Evolutionary conservation across 2,329 filamentous ascomycete genomes (phyloP).

Genomic region (Hymenoscyphus repandus): DNA sequence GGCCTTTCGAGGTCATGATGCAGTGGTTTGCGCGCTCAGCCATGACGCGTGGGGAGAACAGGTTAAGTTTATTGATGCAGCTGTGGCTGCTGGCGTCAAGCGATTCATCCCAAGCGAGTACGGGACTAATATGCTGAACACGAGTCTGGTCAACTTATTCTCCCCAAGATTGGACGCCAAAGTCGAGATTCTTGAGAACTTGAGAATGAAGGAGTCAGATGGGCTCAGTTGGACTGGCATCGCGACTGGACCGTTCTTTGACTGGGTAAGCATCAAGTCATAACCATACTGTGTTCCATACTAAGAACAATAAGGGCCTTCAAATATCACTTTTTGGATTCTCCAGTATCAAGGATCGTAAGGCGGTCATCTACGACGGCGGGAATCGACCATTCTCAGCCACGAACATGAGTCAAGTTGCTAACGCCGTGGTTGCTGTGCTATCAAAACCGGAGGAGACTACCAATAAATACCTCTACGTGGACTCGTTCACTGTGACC

Average conservation of each 20-base stretch:
- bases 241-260: too few relatives aligned
- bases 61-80: slow-evolving; percentile 34
- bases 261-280: slow-evolving; percentile 23
- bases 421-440: slow-evolving; percentile 38
- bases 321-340: slow-evolving; percentile 21
- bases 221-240: too few relatives aligned
- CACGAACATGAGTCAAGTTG: slow-evolving; percentile 42
- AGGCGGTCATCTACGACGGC: slow-evolving; percentile 34
- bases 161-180: too few relatives aligned
- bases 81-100: slow-evolving; percentile 34
- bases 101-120: slow-evolving; percentile 40
- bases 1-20: slow-evolving; percentile 33
- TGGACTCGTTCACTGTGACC: slow-evolving; percentile 32
- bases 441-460: slow-evolving; percentile 32
- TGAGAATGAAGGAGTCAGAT: slow-evolving; percentile 16
- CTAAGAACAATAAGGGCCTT: too few relatives aligned
- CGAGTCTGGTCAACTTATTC: slow-evolving; percentile 15
- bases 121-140: slow-evolving; percentile 34
- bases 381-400: slow-evolving; percentile 32
- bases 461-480: slow-evolving; percentile 32
- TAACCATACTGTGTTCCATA: background rate
- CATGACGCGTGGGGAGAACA: slow-evolving; percentile 29
- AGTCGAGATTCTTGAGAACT: too few relatives aligned
- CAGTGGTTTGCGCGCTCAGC: slow-evolving; percentile 33
- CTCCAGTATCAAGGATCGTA: slow-evolving; percentile 33